These are phyloP conservation scores for Syncephalis plumigaleata DNA, from an alignment of 371 early-diverging fungal species.

Conservation along the genomic window DNA sequence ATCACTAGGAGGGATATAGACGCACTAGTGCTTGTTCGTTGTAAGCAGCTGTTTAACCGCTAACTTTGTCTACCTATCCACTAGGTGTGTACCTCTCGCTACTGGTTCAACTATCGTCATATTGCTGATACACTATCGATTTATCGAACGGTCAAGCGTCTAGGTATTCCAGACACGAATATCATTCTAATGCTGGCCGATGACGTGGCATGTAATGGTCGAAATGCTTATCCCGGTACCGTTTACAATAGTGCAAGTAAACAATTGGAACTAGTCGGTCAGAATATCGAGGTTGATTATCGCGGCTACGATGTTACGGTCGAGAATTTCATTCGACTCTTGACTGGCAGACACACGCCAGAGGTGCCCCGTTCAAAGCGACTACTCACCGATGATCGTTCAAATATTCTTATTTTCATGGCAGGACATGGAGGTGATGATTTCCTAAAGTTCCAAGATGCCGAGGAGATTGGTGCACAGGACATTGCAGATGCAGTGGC, in stretches of 20 bases:
- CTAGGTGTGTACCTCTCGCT: conserved; percentile 88
- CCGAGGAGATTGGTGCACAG: conserved; percentile 83
- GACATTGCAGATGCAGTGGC: conserved; percentile 91
- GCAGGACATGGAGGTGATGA: conserved; percentile 97
- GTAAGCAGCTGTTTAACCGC: neutral
- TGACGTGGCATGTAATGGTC: conserved; percentile 91
- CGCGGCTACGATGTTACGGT: conserved; percentile 96
- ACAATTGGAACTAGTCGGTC: conserved; percentile 74
- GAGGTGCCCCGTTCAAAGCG: conserved; percentile 81
- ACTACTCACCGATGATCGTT: conserved; percentile 80
- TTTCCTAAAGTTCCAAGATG: conserved; percentile 94
- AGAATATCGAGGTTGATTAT: conserved; percentile 93
- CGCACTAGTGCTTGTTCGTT: too few relatives aligned
- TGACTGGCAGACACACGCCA: conserved; percentile 68
- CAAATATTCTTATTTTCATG: conserved; percentile 90
- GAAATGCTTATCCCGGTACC: conserved; percentile 81
- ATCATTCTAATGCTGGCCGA: conserved; percentile 96
- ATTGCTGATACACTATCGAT: conserved; percentile 91
- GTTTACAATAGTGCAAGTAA: conserved; percentile 80
- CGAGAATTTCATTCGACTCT: conserved; percentile 86
- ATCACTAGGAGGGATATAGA: too few relatives aligned
- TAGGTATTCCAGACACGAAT: conserved; percentile 94
- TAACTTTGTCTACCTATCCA: neutral
- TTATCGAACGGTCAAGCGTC: conserved; percentile 91
- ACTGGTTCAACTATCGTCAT: conserved; percentile 95